A percentile compares a stretch with the other conserved stretches of the same genome.
Evolutionary conservation across 1,284 basidiomycete species (phyloP).

Genomic region (Sporisorium graminicola): DNA sequence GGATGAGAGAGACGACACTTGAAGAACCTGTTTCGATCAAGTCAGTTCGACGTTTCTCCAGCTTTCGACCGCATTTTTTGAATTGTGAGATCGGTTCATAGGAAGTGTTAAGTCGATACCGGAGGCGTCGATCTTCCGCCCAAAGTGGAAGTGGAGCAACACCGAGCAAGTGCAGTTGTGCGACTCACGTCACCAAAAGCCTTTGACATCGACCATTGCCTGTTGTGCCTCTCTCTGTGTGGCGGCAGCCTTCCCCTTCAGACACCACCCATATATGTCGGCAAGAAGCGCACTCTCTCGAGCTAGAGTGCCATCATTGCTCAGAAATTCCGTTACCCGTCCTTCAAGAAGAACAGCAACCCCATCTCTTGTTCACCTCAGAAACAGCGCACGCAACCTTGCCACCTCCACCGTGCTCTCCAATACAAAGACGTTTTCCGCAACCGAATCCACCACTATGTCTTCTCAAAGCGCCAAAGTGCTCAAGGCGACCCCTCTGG

Average conservation of each 20-base stretch:
- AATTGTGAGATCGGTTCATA: background rate
- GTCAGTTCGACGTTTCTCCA: background rate
- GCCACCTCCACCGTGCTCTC: background rate
- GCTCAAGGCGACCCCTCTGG: constrained; percentile 38
- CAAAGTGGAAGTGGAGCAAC: constrained; percentile 5
- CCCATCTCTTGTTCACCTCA: background rate
- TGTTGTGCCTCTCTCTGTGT: too few species aligned
- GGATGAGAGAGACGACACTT: background rate
- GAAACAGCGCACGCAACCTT: background rate
- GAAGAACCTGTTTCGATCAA: background rate
- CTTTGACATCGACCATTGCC: constrained; percentile 1
- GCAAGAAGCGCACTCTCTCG: constrained; percentile 10
- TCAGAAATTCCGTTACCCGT: background rate
- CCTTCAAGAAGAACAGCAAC: background rate
- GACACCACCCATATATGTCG: constrained; percentile 16
- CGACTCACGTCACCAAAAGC: constrained; percentile 10
- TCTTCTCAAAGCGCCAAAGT: constrained; percentile 52
- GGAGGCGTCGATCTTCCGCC: background rate
- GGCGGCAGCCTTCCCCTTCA: background rate
- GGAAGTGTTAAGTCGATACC: background rate
- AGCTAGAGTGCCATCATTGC: constrained; percentile 18
- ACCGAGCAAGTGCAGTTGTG: background rate
- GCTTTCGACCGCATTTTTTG: background rate
- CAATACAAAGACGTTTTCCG: constrained; percentile 11
- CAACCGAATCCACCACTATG: constrained; percentile 26